Base-by-base conservation (phyloP, 2,329 filamentous ascomycete genomes). In the Cordyceps fumosorosea region DNA sequence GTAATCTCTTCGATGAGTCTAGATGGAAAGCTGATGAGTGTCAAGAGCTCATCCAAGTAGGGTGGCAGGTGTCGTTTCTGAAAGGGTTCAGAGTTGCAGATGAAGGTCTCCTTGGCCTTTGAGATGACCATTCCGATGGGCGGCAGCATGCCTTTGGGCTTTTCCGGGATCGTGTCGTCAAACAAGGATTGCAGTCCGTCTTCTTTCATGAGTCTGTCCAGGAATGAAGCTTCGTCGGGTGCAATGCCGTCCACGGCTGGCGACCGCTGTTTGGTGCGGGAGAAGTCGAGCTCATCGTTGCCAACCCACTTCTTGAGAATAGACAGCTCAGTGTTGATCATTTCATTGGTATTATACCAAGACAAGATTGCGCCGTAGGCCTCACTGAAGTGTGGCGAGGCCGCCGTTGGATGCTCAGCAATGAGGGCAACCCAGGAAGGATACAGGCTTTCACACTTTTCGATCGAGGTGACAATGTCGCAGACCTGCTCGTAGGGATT, bases 1-100 rank as follows among this genome's bases (percentile, higher is more conserved):
- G 97, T 97, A 70, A 99, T 96, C 72, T 98, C 95, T 75, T 98
- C 92, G 47, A 99, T 95, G 42, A 99, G 83, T 10, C 95, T 89
- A 1, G 93, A 96, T 1, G 95, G 95, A 70, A 99, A 99, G 76
- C 96, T 98, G 80, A 99, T 96, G 50, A 99, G 81, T 0, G 91
- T 97, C 53, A 98, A 84, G 51, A 99, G 82, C 74, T 99, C 95
- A 72, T 99, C 95, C 63, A 99, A 96, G 72, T 97, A 98, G 0
- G 93, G 93, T 7, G 95, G 95, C 18, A 99, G 80, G 76, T 99
- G 93, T 5, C 93, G 88, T 69, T 93, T 90, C 47, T 88, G 86
- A 72, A 98, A 99, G 1, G 87, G 86, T 64, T 87, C 85, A 3
- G 91, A 90, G 71, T 96, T 96, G 67, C 86, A 81, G 53, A 98